Conservation (phyloP, 2,329 filamentous ascomycete genomes). For the Corinectria fuckeliana region DNA sequence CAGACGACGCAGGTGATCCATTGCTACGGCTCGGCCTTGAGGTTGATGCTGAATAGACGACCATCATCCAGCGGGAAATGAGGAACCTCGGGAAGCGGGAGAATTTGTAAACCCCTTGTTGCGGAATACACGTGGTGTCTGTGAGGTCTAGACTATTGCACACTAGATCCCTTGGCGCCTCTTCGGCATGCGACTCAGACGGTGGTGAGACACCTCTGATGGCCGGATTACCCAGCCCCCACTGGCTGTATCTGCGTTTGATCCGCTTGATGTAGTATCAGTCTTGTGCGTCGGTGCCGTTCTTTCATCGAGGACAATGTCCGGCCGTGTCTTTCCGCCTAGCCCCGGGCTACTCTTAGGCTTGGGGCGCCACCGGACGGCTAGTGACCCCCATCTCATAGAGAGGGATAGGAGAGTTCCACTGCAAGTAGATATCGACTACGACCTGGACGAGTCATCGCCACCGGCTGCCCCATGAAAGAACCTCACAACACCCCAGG, state of each 20-base stretch:
- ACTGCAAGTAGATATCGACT: background rate
- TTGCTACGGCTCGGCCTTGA: background rate
- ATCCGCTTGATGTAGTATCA: background rate
- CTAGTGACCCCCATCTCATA: background rate
- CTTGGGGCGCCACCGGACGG: background rate
- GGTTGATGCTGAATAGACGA: background rate
- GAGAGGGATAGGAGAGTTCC: background rate
- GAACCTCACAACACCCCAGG: background rate
- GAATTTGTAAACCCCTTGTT: background rate
- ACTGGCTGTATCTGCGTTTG: background rate
- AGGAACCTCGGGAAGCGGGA: background rate
- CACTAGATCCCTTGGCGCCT: background rate
- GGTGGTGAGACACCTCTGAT: background rate
- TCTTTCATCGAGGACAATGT: background rate
- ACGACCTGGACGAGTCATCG: background rate
- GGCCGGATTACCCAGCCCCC: background rate
- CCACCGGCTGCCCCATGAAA: background rate
- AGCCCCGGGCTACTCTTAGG: background rate
- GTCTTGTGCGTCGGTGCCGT: background rate
- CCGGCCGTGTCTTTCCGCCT: background rate
- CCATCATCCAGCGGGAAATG: background rate
- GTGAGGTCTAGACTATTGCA: background rate
- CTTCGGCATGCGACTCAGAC: background rate
- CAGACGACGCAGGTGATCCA: background rate
- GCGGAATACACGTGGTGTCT: background rate